These are phyloP conservation scores for Roridomyces roridus DNA, from an alignment of 768 basidiomycete species.

Conservation along the genomic window DNA sequence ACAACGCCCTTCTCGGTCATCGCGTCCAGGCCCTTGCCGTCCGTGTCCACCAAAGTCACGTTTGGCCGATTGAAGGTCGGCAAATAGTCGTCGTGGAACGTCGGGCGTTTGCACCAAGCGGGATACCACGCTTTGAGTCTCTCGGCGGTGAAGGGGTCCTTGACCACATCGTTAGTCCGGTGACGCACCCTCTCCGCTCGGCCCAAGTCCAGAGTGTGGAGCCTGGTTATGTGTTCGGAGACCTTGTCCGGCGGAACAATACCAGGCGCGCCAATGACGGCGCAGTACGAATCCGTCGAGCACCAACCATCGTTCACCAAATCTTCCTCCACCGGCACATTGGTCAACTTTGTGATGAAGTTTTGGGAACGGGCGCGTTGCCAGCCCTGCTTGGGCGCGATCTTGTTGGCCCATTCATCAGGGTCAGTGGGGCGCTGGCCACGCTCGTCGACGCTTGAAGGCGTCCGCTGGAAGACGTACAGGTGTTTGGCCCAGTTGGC, in stretches of 20 bases:
- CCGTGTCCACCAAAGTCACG: constrained; percentile 26
- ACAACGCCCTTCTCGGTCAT: constrained; percentile 1
- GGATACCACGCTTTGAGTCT: constrained; percentile 25
- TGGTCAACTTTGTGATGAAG: constrained; percentile 6
- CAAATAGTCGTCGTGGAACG: constrained; percentile 28
- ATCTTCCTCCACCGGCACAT: constrained; percentile 1
- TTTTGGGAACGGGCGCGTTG: constrained; percentile 12
- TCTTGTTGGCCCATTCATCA: constrained; percentile 6
- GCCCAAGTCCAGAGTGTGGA: constrained; percentile 7
- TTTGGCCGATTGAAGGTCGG: constrained; percentile 23
- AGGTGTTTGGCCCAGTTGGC: constrained; percentile 23
- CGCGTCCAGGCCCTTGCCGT: constrained; percentile 18
- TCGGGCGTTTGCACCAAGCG: constrained; percentile 25
- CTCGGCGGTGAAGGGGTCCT: constrained; percentile 14
- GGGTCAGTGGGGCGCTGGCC: constrained; percentile 19
- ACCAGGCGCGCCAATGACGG: constrained; percentile 4
- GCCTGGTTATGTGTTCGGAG: neutral
- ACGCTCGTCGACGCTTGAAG: constrained; percentile 21
- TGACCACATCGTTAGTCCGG: constrained; percentile 8
- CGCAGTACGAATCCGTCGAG: neutral
- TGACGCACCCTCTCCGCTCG: constrained; percentile 6
- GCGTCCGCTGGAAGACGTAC: constrained; percentile 26
- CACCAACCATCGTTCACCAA: constrained; percentile 17
- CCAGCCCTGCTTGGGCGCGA: constrained; percentile 18
- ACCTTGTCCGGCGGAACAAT: constrained; percentile 8